Evolutionary conservation across 352 stramenopile genomes (phyloP).

Genomic region (Phytopythium kandeliae): DNA sequence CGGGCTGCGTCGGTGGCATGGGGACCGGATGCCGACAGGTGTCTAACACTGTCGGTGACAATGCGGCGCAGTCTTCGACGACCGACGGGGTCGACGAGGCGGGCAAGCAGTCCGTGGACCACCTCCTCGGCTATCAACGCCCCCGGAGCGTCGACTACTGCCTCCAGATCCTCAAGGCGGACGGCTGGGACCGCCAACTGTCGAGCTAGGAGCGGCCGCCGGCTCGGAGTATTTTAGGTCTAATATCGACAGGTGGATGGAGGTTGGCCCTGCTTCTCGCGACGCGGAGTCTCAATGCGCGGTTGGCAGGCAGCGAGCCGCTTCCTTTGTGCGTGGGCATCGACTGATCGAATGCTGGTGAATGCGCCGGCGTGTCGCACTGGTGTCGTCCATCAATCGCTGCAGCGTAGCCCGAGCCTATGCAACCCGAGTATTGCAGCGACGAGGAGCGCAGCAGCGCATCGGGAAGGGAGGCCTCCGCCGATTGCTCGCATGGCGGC

Average conservation of each 20-base stretch:
- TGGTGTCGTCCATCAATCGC: not conserved
- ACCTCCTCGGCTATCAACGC: conserved; percentile 61
- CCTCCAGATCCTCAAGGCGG: conserved; percentile 45
- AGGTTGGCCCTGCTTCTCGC: too few relatives aligned
- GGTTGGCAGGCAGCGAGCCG: too few relatives aligned
- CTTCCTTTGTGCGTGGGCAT: too few relatives aligned
- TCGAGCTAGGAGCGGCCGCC: conserved; percentile 13
- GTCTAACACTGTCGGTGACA: not conserved
- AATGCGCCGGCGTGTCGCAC: not conserved
- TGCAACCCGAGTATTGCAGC: too few relatives aligned
- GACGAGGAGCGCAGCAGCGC: too few relatives aligned
- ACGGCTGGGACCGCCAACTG: conserved; percentile 28
- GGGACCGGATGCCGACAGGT: too few relatives aligned
- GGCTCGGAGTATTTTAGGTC: not conserved
- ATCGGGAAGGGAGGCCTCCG: too few relatives aligned
- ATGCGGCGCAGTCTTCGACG: conserved; percentile 8
- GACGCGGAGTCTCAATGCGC: too few relatives aligned
- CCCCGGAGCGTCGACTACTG: conserved; percentile 48
- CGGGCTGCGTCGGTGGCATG: too few relatives aligned
- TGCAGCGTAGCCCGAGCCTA: not conserved
- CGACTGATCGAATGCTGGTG: not conserved
- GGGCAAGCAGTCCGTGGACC: conserved; percentile 25
- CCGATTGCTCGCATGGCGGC: too few relatives aligned
- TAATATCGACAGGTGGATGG: too few relatives aligned
- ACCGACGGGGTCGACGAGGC: conserved; percentile 14